Evolutionary conservation across 208 protist species (phyloP), one percentile per base, ranked within the genome.

Genomic region (Leptomonas seymouri): DNA sequence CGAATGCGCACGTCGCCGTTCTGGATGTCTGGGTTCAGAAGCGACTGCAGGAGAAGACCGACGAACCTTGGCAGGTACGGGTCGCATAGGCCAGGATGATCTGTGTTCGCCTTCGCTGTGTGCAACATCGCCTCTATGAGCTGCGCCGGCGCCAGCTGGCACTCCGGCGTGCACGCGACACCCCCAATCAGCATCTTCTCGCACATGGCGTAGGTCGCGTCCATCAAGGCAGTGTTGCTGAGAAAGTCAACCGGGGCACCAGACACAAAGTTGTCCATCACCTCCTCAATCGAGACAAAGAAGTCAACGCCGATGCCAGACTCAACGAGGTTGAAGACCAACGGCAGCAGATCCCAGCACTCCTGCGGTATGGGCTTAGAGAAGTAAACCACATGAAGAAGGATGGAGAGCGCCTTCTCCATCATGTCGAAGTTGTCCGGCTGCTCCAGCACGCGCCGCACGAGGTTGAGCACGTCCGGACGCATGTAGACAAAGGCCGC

Each of bases 71-170:
- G 56, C 11, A 96, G 63, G 54, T 93, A 81, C 5, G 74, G 51
- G 51, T 90, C 79, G 59, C 94, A 86, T 8, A 93, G 36, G 5
- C 76, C 67, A 5, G 76, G 69, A 44, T 58, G 80, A 50, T 27
- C 69, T 9, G 72, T 57, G 48, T 64, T 69, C 14, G 82, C 77
- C 77, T 94, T 96, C n/a, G 87, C 78, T 28, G 91, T 87, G 71
- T 96, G 91, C 36, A 96, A 74, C 84, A 96, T 82, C 31, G 87
- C 89, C 67, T 94, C 87, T 49, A 96, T 87, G 20, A 96, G 81
- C 79, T 93, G 83, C 39, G 91, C 72, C 0, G 87, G 75, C 3
- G 85, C 89, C 48, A 86, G 76, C 48, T 86, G 77, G 69, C 87
- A 88, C 50, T 85, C 78, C 11, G 69, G 20, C 2, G 49, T 73